Percentiles rank a stretch among this genome's conserved stretches.
phyloP scores from a whole-genome alignment of 371 early-diverging fungal species.

The Mucor circinelloides region DNA sequence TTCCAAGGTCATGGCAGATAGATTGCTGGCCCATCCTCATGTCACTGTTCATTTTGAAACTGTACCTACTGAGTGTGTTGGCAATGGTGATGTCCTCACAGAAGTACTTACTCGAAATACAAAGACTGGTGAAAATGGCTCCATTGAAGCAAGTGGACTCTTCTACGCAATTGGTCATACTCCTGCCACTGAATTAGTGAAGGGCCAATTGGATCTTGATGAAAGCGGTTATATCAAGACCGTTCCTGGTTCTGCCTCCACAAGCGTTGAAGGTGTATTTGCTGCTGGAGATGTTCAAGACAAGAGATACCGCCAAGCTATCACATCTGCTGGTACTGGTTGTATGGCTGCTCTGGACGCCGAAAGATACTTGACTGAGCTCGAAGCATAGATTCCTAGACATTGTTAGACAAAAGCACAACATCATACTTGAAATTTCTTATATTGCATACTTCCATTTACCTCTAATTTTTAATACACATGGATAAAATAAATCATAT shows the following conservation, averaged over 20 bases:
- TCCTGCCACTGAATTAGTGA: slow-evolving; percentile 88
- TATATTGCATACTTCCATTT: no score
- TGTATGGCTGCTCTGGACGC: slow-evolving; percentile 97
- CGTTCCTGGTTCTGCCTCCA: slow-evolving; percentile 79
- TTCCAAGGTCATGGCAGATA: slow-evolving; percentile 94
- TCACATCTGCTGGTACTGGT: slow-evolving; percentile 78
- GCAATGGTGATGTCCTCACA: slow-evolving; percentile 79
- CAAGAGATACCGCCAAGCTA: slow-evolving; percentile 87
- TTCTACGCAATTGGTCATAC: slow-evolving; percentile 99
- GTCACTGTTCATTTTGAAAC: slow-evolving; percentile 93
- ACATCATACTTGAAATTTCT: no score
- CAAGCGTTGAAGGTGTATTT: slow-evolving; percentile 91
- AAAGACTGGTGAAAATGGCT: slow-evolving; percentile 63
- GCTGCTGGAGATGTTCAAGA: slow-evolving; percentile 99
- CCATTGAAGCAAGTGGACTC: slow-evolving; percentile 84
- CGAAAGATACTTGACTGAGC: slow-evolving; percentile 77
- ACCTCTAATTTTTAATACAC: no score
- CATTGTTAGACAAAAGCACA: neutral
- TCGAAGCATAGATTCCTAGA: neutral
- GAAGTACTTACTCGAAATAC: slow-evolving; percentile 75
- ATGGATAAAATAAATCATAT: no score
- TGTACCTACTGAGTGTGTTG: slow-evolving; percentile 82
- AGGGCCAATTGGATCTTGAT: slow-evolving; percentile 77
- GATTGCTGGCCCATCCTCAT: slow-evolving; percentile 85
- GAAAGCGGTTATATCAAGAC: slow-evolving; percentile 90